phyloP scores from a whole-genome alignment of 352 stramenopile genomes.

The Globisporangium takayamanum region DNA sequence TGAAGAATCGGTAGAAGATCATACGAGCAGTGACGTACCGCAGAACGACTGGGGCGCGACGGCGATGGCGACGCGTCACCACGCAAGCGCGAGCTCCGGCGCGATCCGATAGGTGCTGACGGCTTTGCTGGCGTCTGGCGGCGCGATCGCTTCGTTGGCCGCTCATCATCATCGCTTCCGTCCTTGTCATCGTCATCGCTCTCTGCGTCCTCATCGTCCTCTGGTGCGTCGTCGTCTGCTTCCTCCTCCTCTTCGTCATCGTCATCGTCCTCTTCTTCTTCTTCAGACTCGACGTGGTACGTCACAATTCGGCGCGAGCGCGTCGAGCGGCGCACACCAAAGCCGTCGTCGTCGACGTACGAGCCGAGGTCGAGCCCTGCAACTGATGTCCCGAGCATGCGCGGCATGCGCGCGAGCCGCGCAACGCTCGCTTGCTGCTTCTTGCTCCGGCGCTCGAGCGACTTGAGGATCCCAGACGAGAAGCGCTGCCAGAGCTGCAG shows the following conservation, averaged over 20 bases:
- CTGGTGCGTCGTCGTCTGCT: slow-evolving; percentile 11
- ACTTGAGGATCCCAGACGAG: slow-evolving; percentile 34
- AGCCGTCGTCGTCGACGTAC: slow-evolving; percentile 21
- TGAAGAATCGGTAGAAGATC: background rate
- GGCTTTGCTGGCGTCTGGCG: slow-evolving; percentile 2
- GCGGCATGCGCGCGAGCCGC: slow-evolving; percentile 34
- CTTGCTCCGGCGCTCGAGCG: slow-evolving; percentile 41
- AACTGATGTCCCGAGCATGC: slow-evolving; percentile 25
- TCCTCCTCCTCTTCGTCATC: slow-evolving; percentile 10
- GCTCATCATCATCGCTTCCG: slow-evolving; percentile 2
- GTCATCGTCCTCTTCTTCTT: slow-evolving; percentile 18
- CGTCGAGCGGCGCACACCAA: slow-evolving; percentile 29
- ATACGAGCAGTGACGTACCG: slow-evolving; percentile 1
- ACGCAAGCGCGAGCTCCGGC: slow-evolving; percentile 11
- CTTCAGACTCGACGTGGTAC: slow-evolving; percentile 39
- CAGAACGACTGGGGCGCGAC: background rate
- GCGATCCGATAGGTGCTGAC: background rate
- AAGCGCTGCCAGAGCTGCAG: slow-evolving; percentile 51
- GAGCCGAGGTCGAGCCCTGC: slow-evolving; percentile 21
- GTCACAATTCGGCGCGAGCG: slow-evolving; percentile 41
- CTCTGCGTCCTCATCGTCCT: slow-evolving; percentile 10
- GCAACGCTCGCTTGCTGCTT: slow-evolving; percentile 32
- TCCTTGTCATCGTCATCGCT: slow-evolving; percentile 14
- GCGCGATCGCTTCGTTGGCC: slow-evolving; percentile 3
- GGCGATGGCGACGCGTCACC: background rate